phyloP scores from a whole-genome alignment of 176 grass and related monocot species.

The Microstegium vimineum region DNA sequence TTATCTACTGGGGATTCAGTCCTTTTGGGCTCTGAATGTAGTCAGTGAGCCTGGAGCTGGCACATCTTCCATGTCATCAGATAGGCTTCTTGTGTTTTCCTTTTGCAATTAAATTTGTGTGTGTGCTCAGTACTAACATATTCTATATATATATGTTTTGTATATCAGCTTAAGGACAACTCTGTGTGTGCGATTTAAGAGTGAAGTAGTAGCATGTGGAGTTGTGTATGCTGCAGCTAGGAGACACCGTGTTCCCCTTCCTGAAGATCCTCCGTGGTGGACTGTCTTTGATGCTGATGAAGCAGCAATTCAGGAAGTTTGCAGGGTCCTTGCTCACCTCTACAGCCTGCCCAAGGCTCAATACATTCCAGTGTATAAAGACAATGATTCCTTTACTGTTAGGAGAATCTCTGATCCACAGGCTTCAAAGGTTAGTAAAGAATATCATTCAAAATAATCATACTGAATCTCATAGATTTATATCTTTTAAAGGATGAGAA shows the following conservation, averaged over 20 bases:
- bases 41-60: not conserved
- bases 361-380: conserved; percentile 81
- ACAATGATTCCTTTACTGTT: conserved; percentile 75
- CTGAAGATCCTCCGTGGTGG: conserved; percentile 94
- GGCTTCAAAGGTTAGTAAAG: conserved; percentile 58
- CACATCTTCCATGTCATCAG: not conserved
- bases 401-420: conserved; percentile 43
- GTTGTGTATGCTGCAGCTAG: conserved; percentile 93
- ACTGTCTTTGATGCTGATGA: conserved; percentile 85
- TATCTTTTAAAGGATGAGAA: not conserved
- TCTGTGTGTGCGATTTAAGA: conserved; percentile 89
- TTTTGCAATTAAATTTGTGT: not conserved
- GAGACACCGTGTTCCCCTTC: conserved; percentile 60
- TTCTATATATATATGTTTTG: conserved; percentile 5
- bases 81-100: not conserved
- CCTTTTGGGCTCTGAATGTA: not conserved
- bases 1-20: not conserved
- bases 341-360: conserved; percentile 80
- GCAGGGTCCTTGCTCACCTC: conserved; percentile 81
- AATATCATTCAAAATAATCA: not conserved
- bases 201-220: conserved; percentile 98
- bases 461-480: not conserved
- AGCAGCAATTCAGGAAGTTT: conserved; percentile 71
- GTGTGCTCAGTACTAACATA: conserved; percentile 22
- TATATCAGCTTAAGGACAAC: conserved; percentile 74